Conservation (phyloP, 345 rosid species). For the Lepidium aucheri region DNA sequence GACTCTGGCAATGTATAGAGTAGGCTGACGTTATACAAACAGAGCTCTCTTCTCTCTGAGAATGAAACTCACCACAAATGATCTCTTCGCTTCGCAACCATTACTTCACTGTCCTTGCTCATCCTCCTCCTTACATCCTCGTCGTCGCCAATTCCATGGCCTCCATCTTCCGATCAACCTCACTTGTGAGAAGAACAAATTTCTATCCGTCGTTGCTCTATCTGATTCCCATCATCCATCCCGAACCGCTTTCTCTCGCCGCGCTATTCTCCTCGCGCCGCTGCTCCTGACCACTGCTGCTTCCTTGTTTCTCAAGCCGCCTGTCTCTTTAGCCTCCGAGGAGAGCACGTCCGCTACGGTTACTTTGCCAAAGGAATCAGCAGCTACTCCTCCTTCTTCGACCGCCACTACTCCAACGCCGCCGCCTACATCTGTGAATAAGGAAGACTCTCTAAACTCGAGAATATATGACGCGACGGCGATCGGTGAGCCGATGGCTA, state of each 20-base stretch:
- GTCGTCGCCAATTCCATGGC: slow-evolving; percentile 7
- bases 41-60: not conserved
- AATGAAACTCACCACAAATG: slow-evolving; percentile 21
- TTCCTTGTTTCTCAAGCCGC: slow-evolving; percentile 14
- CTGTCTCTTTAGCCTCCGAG: slow-evolving; percentile 13
- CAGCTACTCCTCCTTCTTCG: slow-evolving; percentile 14
- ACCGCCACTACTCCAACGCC: slow-evolving; percentile 8
- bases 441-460: slow-evolving; percentile 35
- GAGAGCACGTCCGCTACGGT: slow-evolving; percentile 2
- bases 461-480: slow-evolving; percentile 85
- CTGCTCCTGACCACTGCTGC: slow-evolving; percentile 19
- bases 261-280: slow-evolving; percentile 25
- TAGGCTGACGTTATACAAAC: slow-evolving; percentile 23
- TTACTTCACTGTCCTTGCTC: slow-evolving; percentile 15
- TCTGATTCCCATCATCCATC: slow-evolving; percentile 6
- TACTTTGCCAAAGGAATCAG: not conserved
- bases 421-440: slow-evolving; percentile 5
- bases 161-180: slow-evolving; percentile 6
- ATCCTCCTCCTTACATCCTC: slow-evolving; percentile 1
- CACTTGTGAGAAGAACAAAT: not conserved
- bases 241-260: slow-evolving; percentile 20
- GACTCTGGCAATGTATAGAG: not conserved
- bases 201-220: slow-evolving; percentile 1
- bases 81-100: slow-evolving; percentile 18
- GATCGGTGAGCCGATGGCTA: slow-evolving; percentile 86